A percentile compares a stretch with the other conserved stretches of the same genome.
Evolutionary conservation across 192 early-diverging fungal species (phyloP).

Genomic region (Obelidium mucronatum): DNA sequence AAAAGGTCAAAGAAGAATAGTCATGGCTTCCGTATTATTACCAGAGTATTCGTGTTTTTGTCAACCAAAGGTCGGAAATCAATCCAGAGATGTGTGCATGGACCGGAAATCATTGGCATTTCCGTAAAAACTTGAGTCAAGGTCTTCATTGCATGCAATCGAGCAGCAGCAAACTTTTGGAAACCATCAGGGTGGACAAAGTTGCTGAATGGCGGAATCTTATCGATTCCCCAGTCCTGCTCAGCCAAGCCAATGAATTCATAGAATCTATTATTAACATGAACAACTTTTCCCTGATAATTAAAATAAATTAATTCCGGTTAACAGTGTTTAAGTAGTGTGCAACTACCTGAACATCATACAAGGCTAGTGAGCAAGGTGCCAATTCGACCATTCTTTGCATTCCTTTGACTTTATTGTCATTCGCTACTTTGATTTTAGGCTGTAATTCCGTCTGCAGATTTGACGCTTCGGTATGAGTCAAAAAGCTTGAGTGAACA

Average conservation of each 20-base stretch:
- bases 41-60: not conserved
- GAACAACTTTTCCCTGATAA: not conserved
- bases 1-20: too few species aligned
- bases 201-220: not conserved
- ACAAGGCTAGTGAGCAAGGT: not conserved
- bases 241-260: not conserved
- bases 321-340: not conserved
- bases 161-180: not conserved
- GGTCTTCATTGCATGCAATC: not conserved
- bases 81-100: constrained; percentile 1
- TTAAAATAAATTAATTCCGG: not conserved
- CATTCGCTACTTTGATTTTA: not conserved
- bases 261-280: not conserved
- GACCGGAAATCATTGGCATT: not conserved
- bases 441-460: not conserved
- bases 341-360: not conserved
- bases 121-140: not conserved
- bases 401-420: not conserved
- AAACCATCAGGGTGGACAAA: not conserved
- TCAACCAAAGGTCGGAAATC: not conserved
- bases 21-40: too few species aligned
- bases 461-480: not conserved
- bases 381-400: not conserved
- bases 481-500: too few species aligned
- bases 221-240: not conserved